phyloP scores from a whole-genome alignment of 192 early-diverging fungal genomes.

The Entomortierella lignicola region DNA sequence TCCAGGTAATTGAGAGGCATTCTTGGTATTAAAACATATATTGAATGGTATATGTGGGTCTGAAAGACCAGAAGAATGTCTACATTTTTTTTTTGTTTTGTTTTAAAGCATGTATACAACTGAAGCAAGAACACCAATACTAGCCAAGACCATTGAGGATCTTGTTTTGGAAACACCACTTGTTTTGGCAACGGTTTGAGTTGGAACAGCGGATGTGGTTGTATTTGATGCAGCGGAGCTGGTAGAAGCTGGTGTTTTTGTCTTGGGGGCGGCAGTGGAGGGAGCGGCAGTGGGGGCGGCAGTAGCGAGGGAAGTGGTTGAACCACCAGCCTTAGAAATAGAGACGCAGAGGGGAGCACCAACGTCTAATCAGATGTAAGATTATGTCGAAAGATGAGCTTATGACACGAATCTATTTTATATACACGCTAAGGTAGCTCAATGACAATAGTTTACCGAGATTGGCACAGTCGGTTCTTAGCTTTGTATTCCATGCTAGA shows the following conservation, averaged over 20 bases:
- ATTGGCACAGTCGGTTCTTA: constrained; percentile 22
- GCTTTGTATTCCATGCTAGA: constrained; percentile 37
- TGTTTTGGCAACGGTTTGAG: no score
- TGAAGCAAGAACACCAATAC: constrained; percentile 32
- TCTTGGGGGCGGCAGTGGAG: neutral
- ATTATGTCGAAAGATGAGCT: no score
- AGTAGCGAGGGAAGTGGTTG: neutral
- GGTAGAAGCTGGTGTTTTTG: neutral
- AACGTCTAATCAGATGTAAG: neutral
- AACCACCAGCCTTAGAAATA: constrained; percentile 3
- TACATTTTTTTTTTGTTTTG: neutral
- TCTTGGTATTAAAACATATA: no score
- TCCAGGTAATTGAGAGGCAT: no score
- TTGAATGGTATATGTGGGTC: no score
- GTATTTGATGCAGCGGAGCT: constrained; percentile 2
- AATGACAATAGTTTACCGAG: constrained; percentile 6
- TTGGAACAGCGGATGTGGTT: no score
- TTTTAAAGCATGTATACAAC: constrained; percentile 43
- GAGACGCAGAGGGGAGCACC: constrained; percentile 35
- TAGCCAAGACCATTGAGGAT: constrained; percentile 25
- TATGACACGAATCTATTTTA: no score
- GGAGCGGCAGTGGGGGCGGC: neutral
- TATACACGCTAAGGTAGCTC: neutral
- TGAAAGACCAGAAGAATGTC: no score
- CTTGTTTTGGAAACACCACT: constrained; percentile 20